Evolutionary conservation across 2,329 filamentous ascomycete genomes (phyloP).

Genomic region (Colletotrichum acutatum): DNA sequence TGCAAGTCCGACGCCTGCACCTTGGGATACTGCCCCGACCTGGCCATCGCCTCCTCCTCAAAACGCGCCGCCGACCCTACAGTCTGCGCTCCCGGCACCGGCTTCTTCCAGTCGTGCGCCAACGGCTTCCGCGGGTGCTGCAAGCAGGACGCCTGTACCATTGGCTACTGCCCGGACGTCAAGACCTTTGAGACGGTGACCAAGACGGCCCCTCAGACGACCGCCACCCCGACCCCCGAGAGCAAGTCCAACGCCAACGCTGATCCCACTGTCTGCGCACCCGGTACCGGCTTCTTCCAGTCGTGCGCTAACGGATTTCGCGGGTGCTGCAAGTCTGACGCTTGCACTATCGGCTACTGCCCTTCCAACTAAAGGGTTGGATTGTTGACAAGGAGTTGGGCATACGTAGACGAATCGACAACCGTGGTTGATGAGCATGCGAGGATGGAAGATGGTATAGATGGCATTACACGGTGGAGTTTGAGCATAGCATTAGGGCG

Average conservation of each 20-base stretch:
- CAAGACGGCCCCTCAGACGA: not conserved
- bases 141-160: conserved; percentile 25
- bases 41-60: not conserved
- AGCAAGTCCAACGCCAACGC: conserved; percentile 1
- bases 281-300: conserved; percentile 31
- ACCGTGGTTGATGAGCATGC: not conserved
- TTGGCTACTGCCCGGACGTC: conserved; percentile 27
- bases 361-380: conserved; percentile 17
- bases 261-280: conserved; percentile 24
- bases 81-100: conserved; percentile 21
- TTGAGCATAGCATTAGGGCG: conserved; percentile 16
- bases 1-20: conserved; percentile 28
- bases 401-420: not conserved
- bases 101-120: conserved; percentile 28
- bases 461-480: conserved; percentile 11
- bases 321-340: conserved; percentile 29
- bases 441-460: not conserved
- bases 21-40: conserved; percentile 16
- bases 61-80: conserved; percentile 8
- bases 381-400: not conserved
- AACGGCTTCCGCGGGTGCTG: conserved; percentile 29
- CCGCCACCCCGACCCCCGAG: not conserved
- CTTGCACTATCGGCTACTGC: conserved; percentile 31
- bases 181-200: conserved; percentile 21
- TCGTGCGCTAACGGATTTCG: conserved; percentile 30